phyloP scores from a whole-genome alignment of 1,139 yeast species.

The Wickerhamiella infanticola region DNA sequence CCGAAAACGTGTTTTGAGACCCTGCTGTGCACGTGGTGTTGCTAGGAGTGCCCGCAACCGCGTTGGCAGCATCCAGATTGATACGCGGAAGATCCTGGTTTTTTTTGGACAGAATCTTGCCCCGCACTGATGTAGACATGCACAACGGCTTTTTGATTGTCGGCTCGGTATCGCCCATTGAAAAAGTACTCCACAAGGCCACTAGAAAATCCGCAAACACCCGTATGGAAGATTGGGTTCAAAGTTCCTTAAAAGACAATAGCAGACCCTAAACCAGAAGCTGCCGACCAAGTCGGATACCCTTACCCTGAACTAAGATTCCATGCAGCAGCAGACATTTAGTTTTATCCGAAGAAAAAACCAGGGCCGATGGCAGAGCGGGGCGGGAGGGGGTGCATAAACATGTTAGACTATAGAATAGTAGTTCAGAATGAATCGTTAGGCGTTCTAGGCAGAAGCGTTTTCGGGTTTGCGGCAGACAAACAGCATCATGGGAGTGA shows the following conservation, averaged over 20 bases:
- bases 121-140: neutral
- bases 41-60: neutral
- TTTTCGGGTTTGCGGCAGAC: conserved; percentile 60
- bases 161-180: neutral
- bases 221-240: neutral
- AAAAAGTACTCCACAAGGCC: too few relatives aligned
- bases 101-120: neutral
- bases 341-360: neutral
- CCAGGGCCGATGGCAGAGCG: neutral
- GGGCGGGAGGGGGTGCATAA: neutral
- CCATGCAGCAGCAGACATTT: neutral
- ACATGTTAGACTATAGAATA: neutral
- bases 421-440: neutral
- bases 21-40: neutral
- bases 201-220: too few relatives aligned
- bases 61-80: neutral
- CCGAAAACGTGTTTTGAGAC: neutral
- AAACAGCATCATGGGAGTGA: conserved; percentile 94
- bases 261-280: too few relatives aligned
- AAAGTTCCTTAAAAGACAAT: neutral
- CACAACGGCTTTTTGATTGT: neutral
- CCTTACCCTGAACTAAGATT: neutral
- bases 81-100: neutral
- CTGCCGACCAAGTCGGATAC: too few relatives aligned
- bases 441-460: neutral